A percentile compares a stretch with the other conserved stretches of the same genome.
phyloP scores from a whole-genome alignment of 345 rosid genomes.

The Mangifera indica region DNA sequence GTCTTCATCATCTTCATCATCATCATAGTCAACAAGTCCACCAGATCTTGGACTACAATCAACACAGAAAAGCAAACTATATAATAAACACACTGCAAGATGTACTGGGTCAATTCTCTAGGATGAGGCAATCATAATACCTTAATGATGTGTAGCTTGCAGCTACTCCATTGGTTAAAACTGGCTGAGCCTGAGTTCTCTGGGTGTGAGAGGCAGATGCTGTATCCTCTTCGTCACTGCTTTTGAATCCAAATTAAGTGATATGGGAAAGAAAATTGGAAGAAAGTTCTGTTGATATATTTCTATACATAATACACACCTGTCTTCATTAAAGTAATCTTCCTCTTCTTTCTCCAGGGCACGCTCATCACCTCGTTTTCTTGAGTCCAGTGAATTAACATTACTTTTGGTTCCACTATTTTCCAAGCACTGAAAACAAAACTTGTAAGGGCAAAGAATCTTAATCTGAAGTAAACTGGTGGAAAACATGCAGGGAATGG shows the following conservation, averaged over 20 bases:
- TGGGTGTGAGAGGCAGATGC: conserved; percentile 64
- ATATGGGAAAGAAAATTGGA: background rate
- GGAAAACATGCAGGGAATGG: conserved; percentile 8
- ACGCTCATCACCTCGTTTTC: conserved; percentile 78
- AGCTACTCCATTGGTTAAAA: conserved; percentile 71
- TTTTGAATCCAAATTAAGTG: conserved; percentile 24
- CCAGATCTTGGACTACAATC: conserved; percentile 59
- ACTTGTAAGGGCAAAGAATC: conserved; percentile 20
- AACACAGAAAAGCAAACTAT: background rate
- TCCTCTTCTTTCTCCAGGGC: conserved; percentile 96
- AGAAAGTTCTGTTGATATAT: background rate
- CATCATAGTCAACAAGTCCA: conserved; percentile 94
- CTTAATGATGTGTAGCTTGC: conserved; percentile 52
- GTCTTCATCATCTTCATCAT: conserved; percentile 94
- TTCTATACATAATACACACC: conserved; percentile 37
- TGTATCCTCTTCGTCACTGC: conserved; percentile 93
- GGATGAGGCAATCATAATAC: conserved; percentile 34
- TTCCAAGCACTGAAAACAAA: conserved; percentile 71
- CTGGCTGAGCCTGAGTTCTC: conserved; percentile 54
- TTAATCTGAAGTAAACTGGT: conserved; percentile 13
- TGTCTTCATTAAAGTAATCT: conserved; percentile 95
- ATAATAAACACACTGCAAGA: background rate
- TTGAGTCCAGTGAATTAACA: conserved; percentile 51
- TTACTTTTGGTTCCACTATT: conserved; percentile 52
- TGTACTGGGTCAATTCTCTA: background rate